Percentiles rank a stretch among this genome's conserved stretches.
These are phyloP conservation scores for Leccinum solheimii DNA, from an alignment of 1,284 basidiomycete genomes.

Conservation along the genomic window DNA sequence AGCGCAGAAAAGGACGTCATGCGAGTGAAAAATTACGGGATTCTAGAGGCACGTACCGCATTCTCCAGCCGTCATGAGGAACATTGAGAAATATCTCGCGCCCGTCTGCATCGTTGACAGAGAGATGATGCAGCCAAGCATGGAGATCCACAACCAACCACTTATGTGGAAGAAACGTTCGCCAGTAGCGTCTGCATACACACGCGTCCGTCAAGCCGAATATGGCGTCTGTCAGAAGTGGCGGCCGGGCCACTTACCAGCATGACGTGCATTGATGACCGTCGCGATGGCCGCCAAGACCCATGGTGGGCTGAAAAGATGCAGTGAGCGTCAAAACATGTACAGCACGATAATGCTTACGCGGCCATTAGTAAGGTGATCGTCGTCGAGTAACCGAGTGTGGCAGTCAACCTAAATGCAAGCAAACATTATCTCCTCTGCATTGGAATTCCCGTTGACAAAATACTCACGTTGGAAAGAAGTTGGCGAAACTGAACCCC, in stretches of 20 bases:
- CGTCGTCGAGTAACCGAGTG: constrained; percentile 65
- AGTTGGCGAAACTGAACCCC: constrained; percentile 71
- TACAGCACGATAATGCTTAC: constrained; percentile 43
- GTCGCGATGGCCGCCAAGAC: constrained; percentile 53
- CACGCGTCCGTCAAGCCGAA: background rate
- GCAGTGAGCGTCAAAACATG: background rate
- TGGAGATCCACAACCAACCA: constrained; percentile 52
- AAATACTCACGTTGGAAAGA: constrained; percentile 63
- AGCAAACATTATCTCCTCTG: background rate
- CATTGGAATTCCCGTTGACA: background rate
- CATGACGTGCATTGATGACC: constrained; percentile 53
- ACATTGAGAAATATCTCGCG: constrained; percentile 64
- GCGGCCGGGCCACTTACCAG: constrained; percentile 43
- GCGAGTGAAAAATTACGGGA: background rate
- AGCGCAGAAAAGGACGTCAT: background rate
- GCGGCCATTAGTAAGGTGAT: constrained; percentile 45
- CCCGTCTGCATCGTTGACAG: constrained; percentile 55
- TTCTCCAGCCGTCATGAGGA: constrained; percentile 63
- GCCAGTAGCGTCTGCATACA: background rate
- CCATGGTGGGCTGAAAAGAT: constrained; percentile 60
- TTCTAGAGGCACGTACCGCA: constrained; percentile 40
- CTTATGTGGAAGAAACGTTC: constrained; percentile 8
- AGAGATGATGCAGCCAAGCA: constrained; percentile 64
- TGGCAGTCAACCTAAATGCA: constrained; percentile 54
- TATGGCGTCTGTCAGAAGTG: no score